These are phyloP conservation scores for Kockiozyma suomiensis DNA, from an alignment of 805 yeast species.

Conservation along the genomic window DNA sequence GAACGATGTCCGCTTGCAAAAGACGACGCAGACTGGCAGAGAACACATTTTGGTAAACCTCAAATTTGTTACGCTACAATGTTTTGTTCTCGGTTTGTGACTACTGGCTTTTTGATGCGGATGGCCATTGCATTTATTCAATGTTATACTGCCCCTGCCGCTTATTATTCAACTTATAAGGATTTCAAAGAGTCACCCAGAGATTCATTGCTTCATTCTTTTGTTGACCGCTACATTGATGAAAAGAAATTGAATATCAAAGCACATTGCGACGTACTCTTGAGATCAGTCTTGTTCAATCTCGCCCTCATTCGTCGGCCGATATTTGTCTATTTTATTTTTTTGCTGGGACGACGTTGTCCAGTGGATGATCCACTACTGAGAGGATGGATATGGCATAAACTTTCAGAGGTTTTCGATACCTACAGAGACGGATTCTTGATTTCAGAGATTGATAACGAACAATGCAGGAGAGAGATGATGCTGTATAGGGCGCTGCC, in stretches of 20 bases:
- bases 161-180: neutral
- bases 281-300: neutral
- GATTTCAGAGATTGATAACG: neutral
- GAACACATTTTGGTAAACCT: neutral
- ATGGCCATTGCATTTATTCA: neutral
- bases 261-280: neutral
- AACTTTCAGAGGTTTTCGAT: neutral
- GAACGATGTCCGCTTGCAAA: neutral
- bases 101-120: neutral
- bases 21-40: neutral
- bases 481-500: neutral
- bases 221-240: neutral
- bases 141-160: neutral
- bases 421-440: neutral
- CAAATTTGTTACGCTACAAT: neutral
- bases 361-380: neutral
- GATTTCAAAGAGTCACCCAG: neutral
- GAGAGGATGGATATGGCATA: neutral
- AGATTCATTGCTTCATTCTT: neutral
- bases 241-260: neutral
- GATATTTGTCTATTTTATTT: neutral
- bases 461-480: neutral
- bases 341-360: neutral
- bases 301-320: neutral
- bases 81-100: neutral